A percentile compares a stretch with the other conserved stretches of the same genome.
These are phyloP conservation scores for Rheum nobile DNA, from an alignment of 148 eudicot genomes.

Conservation along the genomic window DNA sequence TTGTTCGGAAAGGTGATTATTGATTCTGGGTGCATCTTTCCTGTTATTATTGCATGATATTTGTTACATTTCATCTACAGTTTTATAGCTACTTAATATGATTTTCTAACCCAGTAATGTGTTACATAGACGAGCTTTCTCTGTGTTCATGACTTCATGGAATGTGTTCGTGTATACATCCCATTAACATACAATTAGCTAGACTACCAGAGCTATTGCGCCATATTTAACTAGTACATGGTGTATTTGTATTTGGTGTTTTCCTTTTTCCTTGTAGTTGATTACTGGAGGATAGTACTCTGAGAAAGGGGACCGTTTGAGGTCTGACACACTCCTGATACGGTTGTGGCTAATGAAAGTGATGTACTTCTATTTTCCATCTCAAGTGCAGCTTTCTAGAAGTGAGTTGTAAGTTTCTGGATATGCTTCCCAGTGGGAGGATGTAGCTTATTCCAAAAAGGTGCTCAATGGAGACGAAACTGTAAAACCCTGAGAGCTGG, in stretches of 20 bases:
- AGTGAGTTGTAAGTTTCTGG: background rate
- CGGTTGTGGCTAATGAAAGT: background rate
- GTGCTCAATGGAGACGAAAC: background rate
- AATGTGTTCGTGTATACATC: background rate
- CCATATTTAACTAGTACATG: background rate
- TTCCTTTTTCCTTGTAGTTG: background rate
- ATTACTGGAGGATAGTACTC: background rate
- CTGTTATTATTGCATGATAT: background rate
- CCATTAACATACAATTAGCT: background rate
- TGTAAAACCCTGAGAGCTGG: background rate
- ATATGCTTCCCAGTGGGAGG: background rate
- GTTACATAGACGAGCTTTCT: background rate
- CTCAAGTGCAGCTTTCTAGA: background rate
- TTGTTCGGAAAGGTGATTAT: conserved; percentile 85
- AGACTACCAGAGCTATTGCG: background rate
- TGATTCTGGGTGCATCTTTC: background rate
- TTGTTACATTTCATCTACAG: background rate
- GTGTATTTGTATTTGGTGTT: background rate
- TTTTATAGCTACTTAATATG: background rate
- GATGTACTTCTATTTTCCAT: background rate
- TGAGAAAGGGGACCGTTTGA: background rate
- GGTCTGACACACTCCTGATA: background rate
- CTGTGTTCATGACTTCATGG: background rate
- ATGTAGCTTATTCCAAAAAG: background rate
- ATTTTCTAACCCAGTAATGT: background rate